Percentiles rank a stretch among this genome's conserved stretches.
Evolutionary conservation across 2,329 filamentous ascomycete genomes (phyloP).

Genomic region (Fusarium temperatum): DNA sequence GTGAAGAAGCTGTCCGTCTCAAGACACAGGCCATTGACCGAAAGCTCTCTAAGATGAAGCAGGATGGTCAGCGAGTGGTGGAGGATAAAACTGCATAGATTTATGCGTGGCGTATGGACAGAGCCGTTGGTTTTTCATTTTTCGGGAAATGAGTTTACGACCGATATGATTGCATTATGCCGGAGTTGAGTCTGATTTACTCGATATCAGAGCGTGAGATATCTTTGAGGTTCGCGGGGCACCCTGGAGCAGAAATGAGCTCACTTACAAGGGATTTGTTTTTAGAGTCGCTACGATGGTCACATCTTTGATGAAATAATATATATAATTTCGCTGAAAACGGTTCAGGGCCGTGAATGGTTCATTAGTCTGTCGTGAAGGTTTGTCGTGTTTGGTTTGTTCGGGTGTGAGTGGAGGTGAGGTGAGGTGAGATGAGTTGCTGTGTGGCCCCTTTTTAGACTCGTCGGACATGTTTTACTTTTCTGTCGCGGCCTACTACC

Average conservation of each 20-base stretch:
- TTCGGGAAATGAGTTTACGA: conserved; percentile 31
- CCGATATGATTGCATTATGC: conserved; percentile 41
- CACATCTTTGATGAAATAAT: conserved; percentile 13
- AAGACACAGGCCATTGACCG: conserved; percentile 64
- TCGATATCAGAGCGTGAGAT: conserved; percentile 23
- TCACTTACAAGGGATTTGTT: conserved; percentile 15
- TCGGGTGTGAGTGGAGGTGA: neutral
- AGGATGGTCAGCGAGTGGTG: conserved; percentile 66
- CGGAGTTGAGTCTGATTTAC: conserved; percentile 37
- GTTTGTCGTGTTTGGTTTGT: conserved; percentile 2
- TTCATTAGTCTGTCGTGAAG: conserved; percentile 33
- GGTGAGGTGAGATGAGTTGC: neutral
- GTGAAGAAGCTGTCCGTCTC: conserved; percentile 63
- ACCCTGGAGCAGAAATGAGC: conserved; percentile 16
- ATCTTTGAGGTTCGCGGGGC: conserved; percentile 24
- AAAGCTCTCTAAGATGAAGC: conserved; percentile 64
- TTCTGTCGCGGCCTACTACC: conserved; percentile 68
- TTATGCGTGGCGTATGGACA: neutral
- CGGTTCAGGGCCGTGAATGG: conserved; percentile 25
- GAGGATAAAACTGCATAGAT: conserved; percentile 47
- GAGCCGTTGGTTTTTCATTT: neutral
- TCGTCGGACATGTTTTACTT: conserved; percentile 64
- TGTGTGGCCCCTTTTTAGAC: conserved; percentile 46
- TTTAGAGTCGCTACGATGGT: conserved; percentile 25
- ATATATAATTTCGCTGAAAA: conserved; percentile 16